Base-by-base conservation (phyloP, 2,329 filamentous ascomycete genomes). In the Fusarium pininemorale region DNA sequence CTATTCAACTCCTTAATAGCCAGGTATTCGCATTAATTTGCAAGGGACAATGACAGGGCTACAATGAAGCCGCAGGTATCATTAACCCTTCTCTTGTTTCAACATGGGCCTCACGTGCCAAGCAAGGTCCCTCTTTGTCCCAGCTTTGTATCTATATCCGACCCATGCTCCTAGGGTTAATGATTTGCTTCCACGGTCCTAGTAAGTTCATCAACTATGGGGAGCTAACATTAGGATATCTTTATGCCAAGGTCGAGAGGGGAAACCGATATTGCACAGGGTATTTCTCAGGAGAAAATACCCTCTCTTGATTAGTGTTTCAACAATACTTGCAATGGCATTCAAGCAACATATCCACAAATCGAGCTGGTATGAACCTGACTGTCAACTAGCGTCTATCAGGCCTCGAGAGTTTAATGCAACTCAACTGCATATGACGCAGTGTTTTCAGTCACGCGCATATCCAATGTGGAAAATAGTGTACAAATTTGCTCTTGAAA, bases 391-490 rank as follows among this genome's bases (percentile, higher is more conserved):
- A 70, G 67, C 60, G 66, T 66, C 59, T 54, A 66, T 72, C 42
- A 30, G 71, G 71, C 63, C 51, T 72, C 71, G 50, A 63, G 30
- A 63, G 44, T 35, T 64, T 57, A 71, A 74, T 74, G 71, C 55
- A 74, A 61, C 71, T 72, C 42, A 47, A 57, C 61, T 45, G 35
- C 67, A 64, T 62, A 69, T 72, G 71, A 74, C 69, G 71, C 71
- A 65, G 71, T 39, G 38, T 48, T 61, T 26, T 41, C 55, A 55
- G 71, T 74, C 71, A 74, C 63, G 68, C 69, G 71, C 63, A 58
- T 69, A 39, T 54, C 30, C 28, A 20, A 42, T 28, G 45, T 28
- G 38, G 54, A 30, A 50, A 37, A 54, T 41, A 30, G 32, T 58
- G 38, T 54, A 50, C 38, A 53, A n/a, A 44, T 41, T 50, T 59